phyloP scores from a whole-genome alignment of 139 green algal species.

The Chlorella vulgaris region DNA sequence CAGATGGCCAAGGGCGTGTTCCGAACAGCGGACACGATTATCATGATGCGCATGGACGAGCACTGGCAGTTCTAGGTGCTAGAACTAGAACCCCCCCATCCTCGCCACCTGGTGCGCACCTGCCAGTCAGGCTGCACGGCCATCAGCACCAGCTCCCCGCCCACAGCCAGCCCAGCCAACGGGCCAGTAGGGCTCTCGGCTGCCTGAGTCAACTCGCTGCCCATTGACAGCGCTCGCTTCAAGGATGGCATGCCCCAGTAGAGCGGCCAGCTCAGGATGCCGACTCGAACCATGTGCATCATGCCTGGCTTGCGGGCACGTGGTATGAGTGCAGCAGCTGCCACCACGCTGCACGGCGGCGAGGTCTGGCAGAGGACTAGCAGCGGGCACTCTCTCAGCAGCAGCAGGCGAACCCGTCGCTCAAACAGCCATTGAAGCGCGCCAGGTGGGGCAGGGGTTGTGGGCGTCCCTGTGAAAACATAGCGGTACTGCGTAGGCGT shows the following conservation, averaged over 20 bases:
- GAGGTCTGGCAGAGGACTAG: neutral
- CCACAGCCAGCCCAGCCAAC: neutral
- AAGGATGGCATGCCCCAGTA: neutral
- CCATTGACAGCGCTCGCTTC: neutral
- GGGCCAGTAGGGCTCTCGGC: neutral
- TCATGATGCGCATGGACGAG: too few relatives aligned
- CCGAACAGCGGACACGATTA: too few relatives aligned
- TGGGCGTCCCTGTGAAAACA: neutral
- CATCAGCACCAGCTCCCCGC: neutral
- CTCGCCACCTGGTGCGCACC: too few relatives aligned
- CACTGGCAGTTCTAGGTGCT: too few relatives aligned
- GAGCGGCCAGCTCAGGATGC: neutral
- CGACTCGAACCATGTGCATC: neutral
- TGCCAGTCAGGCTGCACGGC: neutral
- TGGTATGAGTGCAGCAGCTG: neutral
- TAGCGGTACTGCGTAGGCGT: too few relatives aligned
- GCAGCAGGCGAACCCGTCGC: neutral
- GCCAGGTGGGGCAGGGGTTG: neutral
- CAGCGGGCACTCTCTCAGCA: neutral
- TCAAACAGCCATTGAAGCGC: neutral
- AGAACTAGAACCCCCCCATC: too few relatives aligned
- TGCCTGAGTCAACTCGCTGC: neutral
- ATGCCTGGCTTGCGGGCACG: too few relatives aligned
- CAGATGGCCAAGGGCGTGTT: too few relatives aligned
- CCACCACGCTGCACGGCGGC: neutral